Evolutionary conservation across 495 filamentous ascomycete genomes (phyloP), one percentile per base, ranked within the genome.

Genomic region (Cenococcum geophilum): DNA sequence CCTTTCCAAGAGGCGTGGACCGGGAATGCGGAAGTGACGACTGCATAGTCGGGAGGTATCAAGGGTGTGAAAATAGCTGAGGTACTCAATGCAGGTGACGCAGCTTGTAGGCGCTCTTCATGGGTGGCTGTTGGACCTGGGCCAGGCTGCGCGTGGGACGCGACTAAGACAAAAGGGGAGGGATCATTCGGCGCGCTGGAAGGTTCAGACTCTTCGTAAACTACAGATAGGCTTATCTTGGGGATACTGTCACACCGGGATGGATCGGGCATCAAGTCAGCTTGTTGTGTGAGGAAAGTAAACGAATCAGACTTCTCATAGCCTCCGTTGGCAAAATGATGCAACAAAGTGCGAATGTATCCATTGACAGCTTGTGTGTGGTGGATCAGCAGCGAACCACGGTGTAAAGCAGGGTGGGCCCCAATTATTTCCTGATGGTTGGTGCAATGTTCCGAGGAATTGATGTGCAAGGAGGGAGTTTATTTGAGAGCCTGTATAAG

Each of bases 61-160:
- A 45, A 18, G 37, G 64, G 64, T 14, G 42, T 57, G 18, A 67
- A n/a, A 5, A 67, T 51, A 1, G 64, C 60, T 1, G 64, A 67
- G 4, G 52, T 43, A 22, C 60, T 63, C 23, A 63, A 57, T 2
- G 60, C 64, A 9, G 43, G 64, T 11, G 64, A 67, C 10, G 64
- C 60, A n/a, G 55, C 42, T 47, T 67, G 64, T n/a, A 67, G 55
- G 9, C 60, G 64, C 36, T 67, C 64, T 48, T 67, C 56, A 42
- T 67, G 64, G 12, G 64, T 63, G 1, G 40, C 64, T 5, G 64
- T 63, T 11, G 64, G 35, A 11, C 64, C 64, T 16, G 60, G 64
- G 4, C 64, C 64, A 20, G 64, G 64, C 37, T 66, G 54, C 22
- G 64, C 54, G 32, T 66, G 45, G 32, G 64, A 54, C 4, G 64